These are phyloP conservation scores for Schizopora paradoxa DNA, from an alignment of 1,284 basidiomycete genomes.

Conservation along the genomic window DNA sequence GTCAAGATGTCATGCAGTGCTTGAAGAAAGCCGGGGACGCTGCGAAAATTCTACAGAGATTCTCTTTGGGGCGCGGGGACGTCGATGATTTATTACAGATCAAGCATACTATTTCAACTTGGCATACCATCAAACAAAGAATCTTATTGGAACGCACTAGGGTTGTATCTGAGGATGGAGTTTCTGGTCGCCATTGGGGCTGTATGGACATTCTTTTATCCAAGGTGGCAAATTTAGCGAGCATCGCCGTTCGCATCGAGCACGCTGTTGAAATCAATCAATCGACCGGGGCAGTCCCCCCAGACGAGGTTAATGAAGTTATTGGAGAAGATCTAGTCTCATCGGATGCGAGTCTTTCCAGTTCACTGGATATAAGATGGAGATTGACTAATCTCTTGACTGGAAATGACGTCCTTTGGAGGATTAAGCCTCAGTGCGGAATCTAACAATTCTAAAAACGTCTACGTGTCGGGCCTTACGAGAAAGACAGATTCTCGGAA, in stretches of 20 bases:
- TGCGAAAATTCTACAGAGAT: constrained; percentile 74
- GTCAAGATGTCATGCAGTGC: constrained; percentile 58
- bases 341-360: neutral
- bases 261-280: constrained; percentile 45
- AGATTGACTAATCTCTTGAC: constrained; percentile 9
- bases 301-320: constrained; percentile 22
- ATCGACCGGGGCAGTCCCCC: constrained; percentile 13
- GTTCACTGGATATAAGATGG: neutral
- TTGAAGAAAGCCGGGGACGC: constrained; percentile 67
- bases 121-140: constrained; percentile 46
- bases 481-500: constrained; percentile 57
- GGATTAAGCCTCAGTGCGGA: constrained; percentile 68
- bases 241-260: constrained; percentile 57
- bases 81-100: constrained; percentile 62
- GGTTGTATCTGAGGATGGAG: constrained; percentile 38
- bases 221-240: constrained; percentile 49
- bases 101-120: constrained; percentile 53
- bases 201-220: constrained; percentile 51
- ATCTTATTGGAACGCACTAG: constrained; percentile 51
- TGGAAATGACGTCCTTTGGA: constrained; percentile 39
- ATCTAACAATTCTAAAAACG: neutral
- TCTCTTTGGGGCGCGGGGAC: constrained; percentile 67
- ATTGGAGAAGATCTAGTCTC: constrained; percentile 17
- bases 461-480: constrained; percentile 9
- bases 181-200: constrained; percentile 37